Percentiles rank a stretch among this genome's conserved stretches.
Evolutionary conservation across 169 alveolate genomes (phyloP).

Genomic region (Theileria annulata): DNA sequence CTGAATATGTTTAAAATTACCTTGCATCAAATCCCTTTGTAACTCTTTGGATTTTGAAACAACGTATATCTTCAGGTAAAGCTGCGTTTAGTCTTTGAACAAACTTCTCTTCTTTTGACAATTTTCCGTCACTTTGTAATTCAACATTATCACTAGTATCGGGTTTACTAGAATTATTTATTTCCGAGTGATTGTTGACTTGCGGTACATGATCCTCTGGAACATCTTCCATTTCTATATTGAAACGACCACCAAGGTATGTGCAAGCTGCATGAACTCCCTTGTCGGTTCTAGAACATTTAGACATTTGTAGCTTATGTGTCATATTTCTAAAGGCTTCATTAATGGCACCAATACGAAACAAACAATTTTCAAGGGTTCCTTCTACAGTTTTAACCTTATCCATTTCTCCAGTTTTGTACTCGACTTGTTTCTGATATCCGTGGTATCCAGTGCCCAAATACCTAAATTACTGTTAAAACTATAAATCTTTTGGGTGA

Average conservation of each 20-base stretch:
- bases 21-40: slow-evolving; percentile 85
- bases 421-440: slow-evolving; percentile 75
- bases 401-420: slow-evolving; percentile 46
- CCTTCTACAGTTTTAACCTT: slow-evolving; percentile 75
- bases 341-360: slow-evolving; percentile 70
- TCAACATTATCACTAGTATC: no score
- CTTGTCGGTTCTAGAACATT: slow-evolving; percentile 86
- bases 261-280: slow-evolving; percentile 86
- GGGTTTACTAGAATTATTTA: no score
- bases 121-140: neutral
- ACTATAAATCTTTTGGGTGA: neutral
- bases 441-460: slow-evolving; percentile 81
- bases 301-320: slow-evolving; percentile 72
- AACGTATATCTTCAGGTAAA: slow-evolving; percentile 71
- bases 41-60: slow-evolving; percentile 75
- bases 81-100: slow-evolving; percentile 48
- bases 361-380: slow-evolving; percentile 67
- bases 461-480: slow-evolving; percentile 55
- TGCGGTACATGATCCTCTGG: neutral
- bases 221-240: slow-evolving; percentile 22
- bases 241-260: slow-evolving; percentile 69
- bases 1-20: slow-evolving; percentile 9
- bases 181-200: neutral
- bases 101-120: slow-evolving; percentile 59
- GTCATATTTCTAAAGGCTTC: slow-evolving; percentile 29